Conservation (phyloP, 2,329 filamentous ascomycete genomes). For the Harringtonia lauricola region DNA sequence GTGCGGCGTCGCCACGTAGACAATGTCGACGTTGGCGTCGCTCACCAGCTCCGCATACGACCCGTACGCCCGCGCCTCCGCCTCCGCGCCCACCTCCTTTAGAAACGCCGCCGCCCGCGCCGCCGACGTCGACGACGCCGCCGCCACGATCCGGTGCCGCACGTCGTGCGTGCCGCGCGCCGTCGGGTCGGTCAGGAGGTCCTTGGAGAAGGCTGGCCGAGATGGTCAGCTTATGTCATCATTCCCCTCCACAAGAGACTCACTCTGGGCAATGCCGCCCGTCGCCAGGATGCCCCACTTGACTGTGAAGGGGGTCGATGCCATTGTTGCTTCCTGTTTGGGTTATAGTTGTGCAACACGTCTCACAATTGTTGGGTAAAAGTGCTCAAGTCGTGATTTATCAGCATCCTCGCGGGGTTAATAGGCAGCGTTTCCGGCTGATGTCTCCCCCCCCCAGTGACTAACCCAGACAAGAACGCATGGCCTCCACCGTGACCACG, state of each 20-base stretch:
- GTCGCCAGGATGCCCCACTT: conserved; percentile 53
- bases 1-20: conserved; percentile 86
- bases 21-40: conserved; percentile 68
- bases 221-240: neutral
- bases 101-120: conserved; percentile 64
- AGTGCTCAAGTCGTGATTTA: too few species aligned
- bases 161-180: conserved; percentile 61
- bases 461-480: neutral
- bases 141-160: conserved; percentile 66
- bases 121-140: conserved; percentile 65
- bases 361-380: too few species aligned
- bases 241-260: conserved; percentile 14
- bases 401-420: too few species aligned
- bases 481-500: conserved; percentile 11
- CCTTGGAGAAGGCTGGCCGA: conserved; percentile 53
- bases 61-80: conserved; percentile 57
- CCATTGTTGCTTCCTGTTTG: neutral
- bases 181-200: conserved; percentile 64
- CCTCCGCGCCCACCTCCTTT: conserved; percentile 55
- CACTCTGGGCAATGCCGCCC: conserved; percentile 46
- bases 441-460: too few species aligned
- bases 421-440: too few species aligned
- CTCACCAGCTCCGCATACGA: conserved; percentile 73
- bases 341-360: neutral
- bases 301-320: conserved; percentile 27